Base-by-base conservation (phyloP, 2,329 filamentous ascomycete genomes). In the Fusarium subtropicale region DNA sequence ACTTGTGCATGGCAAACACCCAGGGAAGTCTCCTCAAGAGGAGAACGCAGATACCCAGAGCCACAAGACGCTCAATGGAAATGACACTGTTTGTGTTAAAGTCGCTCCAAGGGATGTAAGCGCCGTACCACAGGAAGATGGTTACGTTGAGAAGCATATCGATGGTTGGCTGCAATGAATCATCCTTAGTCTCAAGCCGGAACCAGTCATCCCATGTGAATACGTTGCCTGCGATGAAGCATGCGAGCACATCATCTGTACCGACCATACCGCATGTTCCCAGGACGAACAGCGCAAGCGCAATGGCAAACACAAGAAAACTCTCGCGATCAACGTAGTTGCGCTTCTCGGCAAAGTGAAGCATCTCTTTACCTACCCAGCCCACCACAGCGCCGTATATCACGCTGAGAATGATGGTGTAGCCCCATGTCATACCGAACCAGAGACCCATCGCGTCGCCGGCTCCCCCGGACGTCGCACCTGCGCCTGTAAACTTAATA, bases 191-290 rank as follows among this genome's bases (percentile, higher is more conserved):
- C 78, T 97, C 92, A 2, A 95, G 83, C 1, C 94, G 91, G 79
- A 97, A 97, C 93, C 93, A 97, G 79, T 97, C 93, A 76, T 97
- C 94, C 89, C 93, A 95, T 0, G 93, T 97, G 71, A 97, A 97
- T 1, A 88, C 88, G 75, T 97, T 97, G 2, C 94, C 94, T 3
- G 94, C 94, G 72, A 97, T 90, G 76, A 97, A 97, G 80, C 93
- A 97, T 2, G 94, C 94, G 9, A 97, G 84, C 1, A 97, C 91
- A 75, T 97, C 94, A 75, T 97, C 94, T 36, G 90, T 95, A 2
- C 93, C 94, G 50, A 97, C 87, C 84, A 97, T 86, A 3, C 94
- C 94, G 66, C 92, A 94, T 0, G 93, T 97, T 1, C 94, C 94
- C 0, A 93, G 86, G 55, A 97, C 92, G 76, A 97, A 97, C 9